Percentiles rank a stretch among this genome's conserved stretches.
phyloP scores from a whole-genome alignment of 208 protist species.

The Acanthamoeba healyi region DNA sequence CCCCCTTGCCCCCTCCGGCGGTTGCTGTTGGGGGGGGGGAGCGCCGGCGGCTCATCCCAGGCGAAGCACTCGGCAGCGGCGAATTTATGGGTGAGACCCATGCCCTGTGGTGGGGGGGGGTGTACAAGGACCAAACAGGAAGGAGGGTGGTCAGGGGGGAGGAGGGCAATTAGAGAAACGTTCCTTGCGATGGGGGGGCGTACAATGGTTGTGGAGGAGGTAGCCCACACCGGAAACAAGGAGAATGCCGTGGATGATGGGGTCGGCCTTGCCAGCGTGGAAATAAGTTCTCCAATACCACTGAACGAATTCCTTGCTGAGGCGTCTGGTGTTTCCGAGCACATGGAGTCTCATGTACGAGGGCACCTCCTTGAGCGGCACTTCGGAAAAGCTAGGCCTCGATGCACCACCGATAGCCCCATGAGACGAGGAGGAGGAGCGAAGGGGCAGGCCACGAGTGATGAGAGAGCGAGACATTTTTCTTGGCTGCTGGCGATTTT shows the following conservation, averaged over 20 bases:
- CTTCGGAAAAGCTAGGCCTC: background rate
- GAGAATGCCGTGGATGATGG: constrained; percentile 21
- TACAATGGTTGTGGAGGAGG: constrained; percentile 34
- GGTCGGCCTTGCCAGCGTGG: background rate
- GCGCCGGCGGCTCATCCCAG: too few relatives aligned
- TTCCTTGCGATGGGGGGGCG: background rate
- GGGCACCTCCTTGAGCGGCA: background rate
- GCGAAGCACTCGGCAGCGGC: too few relatives aligned
- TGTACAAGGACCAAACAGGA: too few relatives aligned
- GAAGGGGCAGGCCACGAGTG: background rate
- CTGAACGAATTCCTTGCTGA: background rate
- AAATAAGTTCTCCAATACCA: constrained; percentile 17
- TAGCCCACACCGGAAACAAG: constrained; percentile 10
- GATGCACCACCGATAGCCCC: background rate
- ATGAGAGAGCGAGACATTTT: background rate
- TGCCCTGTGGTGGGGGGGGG: background rate
- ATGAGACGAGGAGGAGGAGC: background rate
- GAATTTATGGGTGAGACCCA: constrained; percentile 22
- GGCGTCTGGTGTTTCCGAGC: constrained; percentile 17
- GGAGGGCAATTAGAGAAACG: background rate
- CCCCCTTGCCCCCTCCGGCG: too few relatives aligned
- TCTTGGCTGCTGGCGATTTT: background rate
- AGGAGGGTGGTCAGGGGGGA: too few relatives aligned
- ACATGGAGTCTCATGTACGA: background rate
- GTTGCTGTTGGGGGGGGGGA: too few relatives aligned